Percentiles rank a stretch among this genome's conserved stretches.
Conservation (phyloP, 352 stramenopile species). For the Globisporangium echinulatum region DNA sequence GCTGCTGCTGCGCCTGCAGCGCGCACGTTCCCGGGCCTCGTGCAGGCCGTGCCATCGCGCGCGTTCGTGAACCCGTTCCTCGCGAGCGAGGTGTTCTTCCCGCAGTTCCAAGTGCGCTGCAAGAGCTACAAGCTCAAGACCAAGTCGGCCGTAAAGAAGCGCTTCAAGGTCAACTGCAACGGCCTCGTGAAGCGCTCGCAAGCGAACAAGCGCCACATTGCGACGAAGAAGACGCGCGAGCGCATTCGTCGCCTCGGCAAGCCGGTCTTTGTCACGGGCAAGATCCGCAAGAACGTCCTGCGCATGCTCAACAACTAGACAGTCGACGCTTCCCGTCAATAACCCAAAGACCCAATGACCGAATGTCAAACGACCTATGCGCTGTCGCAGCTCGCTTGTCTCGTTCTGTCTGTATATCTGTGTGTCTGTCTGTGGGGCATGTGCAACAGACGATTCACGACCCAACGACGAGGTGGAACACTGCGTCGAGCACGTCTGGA, state of each 20-base stretch:
- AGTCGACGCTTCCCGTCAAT: not conserved
- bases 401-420: not conserved
- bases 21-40: constrained; percentile 17
- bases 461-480: constrained; percentile 11
- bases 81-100: constrained; percentile 15
- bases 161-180: constrained; percentile 79
- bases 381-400: too few relatives aligned
- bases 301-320: constrained; percentile 48
- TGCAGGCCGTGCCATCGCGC: constrained; percentile 1
- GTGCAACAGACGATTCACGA: not conserved
- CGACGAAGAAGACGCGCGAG: constrained; percentile 80
- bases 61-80: constrained; percentile 15
- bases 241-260: constrained; percentile 71
- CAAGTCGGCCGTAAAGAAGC: constrained; percentile 80
- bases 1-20: constrained; percentile 8
- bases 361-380: too few relatives aligned
- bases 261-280: constrained; percentile 54
- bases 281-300: constrained; percentile 84
- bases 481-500: constrained; percentile 1
- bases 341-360: not conserved
- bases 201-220: constrained; percentile 81
- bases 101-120: constrained; percentile 43
- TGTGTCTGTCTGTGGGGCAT: not conserved
- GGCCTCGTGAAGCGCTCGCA: constrained; percentile 72
- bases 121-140: constrained; percentile 84